Evolutionary conservation across 1,284 basidiomycete genomes (phyloP), one percentile per base, ranked within the genome.

Genomic region (Thecaphora frezii): DNA sequence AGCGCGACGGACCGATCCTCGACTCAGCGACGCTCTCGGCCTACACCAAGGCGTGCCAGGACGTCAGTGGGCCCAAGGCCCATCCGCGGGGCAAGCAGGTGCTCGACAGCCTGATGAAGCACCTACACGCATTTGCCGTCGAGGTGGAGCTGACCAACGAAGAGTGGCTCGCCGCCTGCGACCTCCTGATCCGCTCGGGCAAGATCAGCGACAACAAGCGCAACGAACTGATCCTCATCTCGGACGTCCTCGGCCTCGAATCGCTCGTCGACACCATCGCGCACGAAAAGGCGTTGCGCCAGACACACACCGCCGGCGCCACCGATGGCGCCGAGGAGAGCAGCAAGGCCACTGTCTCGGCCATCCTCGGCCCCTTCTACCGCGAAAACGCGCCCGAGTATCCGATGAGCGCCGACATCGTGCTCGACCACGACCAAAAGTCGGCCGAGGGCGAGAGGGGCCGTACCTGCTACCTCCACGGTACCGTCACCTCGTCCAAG

Each of bases 161-260:
- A 25, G 80, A 81, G 59, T 80, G 79, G 79, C 63, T 80, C 14
- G 71, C 61, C 0, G 72, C 74, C 2, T 80, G 80, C 67, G 72
- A 80, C 48, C 64, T 81, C 9, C 54, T 81, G 10, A 75, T 79
- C 36, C 73, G 72, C 28, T 77, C 77, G 1, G 80, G 80, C 22
- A 61, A 81, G 62, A 74, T 79, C 37, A 77, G 76, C 16, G 64
- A 66, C 19, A 79, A 79, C 1, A 74, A 74, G 56, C 72, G 80
- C 12, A 79, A 81, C 67, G 80, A 81, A 59, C 71, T 81, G 46
- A 76, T 81, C 44, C 75, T 81, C 41, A 72, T 80, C 37, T 71
- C 73, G 9, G 81, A 81, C 52, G 74, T 81, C 3, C 62, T 81
- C 9, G 81, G 81, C 16, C 61, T 81, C 45, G 80, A 81, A 51